Base-by-base conservation (phyloP, 2,329 filamentous ascomycete genomes). In the Ophiocordyceps robertsii region DNA sequence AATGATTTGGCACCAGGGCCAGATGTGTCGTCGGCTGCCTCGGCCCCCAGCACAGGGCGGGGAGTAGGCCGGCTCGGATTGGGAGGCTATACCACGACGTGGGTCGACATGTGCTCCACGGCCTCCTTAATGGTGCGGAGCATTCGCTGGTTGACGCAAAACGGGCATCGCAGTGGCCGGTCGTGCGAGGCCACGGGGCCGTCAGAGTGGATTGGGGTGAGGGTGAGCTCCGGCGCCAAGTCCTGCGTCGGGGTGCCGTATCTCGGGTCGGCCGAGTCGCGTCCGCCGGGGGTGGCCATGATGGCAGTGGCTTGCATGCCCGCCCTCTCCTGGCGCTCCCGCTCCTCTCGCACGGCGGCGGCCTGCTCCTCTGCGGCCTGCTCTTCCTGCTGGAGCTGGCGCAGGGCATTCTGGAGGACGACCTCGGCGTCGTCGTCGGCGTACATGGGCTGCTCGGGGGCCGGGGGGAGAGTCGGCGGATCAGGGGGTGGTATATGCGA, bases 131-230 rank as follows among this genome's bases (percentile, higher is more conserved):
- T 73, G 1, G 67, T 73, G 16, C 73, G 64, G 41, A 79, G 63
- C 73, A 78, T 75, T 6, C 75, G 66, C 50, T 75, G 70, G 49
- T 78, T 79, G 31, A 79, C 67, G 47, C 75, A 79, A 49, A 76
- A 79, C 1, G 75, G 75, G 48, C 75, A 79, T 16, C 74, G 65
- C 27, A 76, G 55, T 2, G 74, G 72, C 17, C 66, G 57, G 31
- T 77, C 70, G 29, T 63, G 61, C 6, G 59, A 56, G 4, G 68
- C 62, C 27, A 71, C 53, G 8, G 70, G 67, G 4, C 59, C 65
- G 14, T 67, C 67, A 14, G 69, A 67, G 27, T 72, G 66, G 39
- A 76, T 75, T 2, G 73, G 73, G 3, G 73, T 76, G 35, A 77
- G 60, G 4, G 66, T 73, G 30, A 77, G 60, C 31, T 73, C 68